Base-by-base conservation (phyloP, 306 rosid genomes). In the Alnus rubra region DNA sequence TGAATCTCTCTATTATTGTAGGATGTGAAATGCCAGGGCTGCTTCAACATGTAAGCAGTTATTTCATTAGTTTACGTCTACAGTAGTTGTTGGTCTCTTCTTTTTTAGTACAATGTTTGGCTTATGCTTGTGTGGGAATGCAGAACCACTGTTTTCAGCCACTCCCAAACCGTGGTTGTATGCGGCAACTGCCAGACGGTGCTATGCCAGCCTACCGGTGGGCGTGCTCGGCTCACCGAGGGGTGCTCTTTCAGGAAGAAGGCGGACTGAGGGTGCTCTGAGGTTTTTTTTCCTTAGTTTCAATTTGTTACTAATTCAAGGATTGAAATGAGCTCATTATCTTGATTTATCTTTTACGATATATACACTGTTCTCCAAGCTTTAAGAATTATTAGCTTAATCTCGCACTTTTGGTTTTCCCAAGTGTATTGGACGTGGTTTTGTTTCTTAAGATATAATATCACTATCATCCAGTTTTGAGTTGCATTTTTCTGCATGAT, bases 1-100 rank as follows among this genome's bases (percentile, higher is more conserved):
- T 33, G 64, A 58, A 58, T 58, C 11, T 3, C 9, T 58, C 9
- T 58, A 58, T 39, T 72, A 45, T 74, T 75, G 70, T 52, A 87
- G 90, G 90, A 87, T 77, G 90, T 87, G 35, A 87, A 87, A 63
- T 87, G 90, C 75, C 90, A 87, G 48, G 90, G 90, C 5, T 87
- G 90, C 53, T 87, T 87, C 81, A 87, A 87, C 68, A 87, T 87
- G 90, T 87, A 82, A 87, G 87, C 77, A 69, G 16, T 8, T 62
- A 65, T 7, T 3, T 71, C 42, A 30, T 16, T 59, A 9, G 12
- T 28, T 13, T 30, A n/a, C 9, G 0, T 56, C 30, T n/a, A n/a
- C 10, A 19, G 16, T 56, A 59, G 13, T 59, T n/a, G n/a, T n/a
- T 14, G 31, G 30, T 56, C 16, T 19, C 1, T 19, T 2, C 30